Percentiles rank a stretch among this genome's conserved stretches.
Conservation (phyloP, 1,284 basidiomycete genomes). For the Volvariella surrecta region DNA sequence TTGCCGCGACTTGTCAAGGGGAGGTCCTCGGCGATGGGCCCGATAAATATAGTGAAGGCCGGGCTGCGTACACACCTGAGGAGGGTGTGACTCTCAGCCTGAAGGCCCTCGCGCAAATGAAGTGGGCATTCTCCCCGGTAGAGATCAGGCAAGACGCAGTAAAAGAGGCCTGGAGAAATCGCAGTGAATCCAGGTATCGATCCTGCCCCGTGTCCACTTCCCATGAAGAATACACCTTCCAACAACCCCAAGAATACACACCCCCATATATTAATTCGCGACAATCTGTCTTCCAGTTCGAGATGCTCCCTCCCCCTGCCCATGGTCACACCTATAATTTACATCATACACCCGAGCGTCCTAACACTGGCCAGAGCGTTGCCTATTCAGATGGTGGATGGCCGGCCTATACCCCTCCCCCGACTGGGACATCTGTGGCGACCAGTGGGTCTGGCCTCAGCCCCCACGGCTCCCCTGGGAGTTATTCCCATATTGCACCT, state of each 20-base stretch:
- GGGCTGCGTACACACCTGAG: conserved; percentile 34
- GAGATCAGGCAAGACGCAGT: conserved; percentile 62
- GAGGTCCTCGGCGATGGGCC: conserved; percentile 31
- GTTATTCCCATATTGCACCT: conserved; percentile 20
- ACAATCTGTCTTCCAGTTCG: neutral
- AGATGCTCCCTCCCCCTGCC: neutral
- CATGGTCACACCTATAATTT: conserved; percentile 27
- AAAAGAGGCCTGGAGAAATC: conserved; percentile 52
- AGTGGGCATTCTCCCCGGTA: conserved; percentile 72
- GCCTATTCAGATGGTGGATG: conserved; percentile 38
- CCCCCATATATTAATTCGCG: conserved; percentile 5
- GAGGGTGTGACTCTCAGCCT: conserved; percentile 69
- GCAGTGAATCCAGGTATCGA: conserved; percentile 23
- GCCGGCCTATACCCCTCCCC: conserved; percentile 51
- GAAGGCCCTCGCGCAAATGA: conserved; percentile 65
- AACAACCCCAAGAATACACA: conserved; percentile 9
- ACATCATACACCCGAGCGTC: conserved; percentile 22
- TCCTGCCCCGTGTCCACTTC: conserved; percentile 11
- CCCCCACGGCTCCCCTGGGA: conserved; percentile 24
- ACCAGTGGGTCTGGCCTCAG: conserved; percentile 33
- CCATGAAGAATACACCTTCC: conserved; percentile 14
- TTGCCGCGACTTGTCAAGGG: conserved; percentile 48
- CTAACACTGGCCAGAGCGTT: conserved; percentile 33
- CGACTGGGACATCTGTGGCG: conserved; percentile 38
- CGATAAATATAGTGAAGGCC: conserved; percentile 28